phyloP scores from a whole-genome alignment of 2,329 filamentous ascomycete genomes.

The Penicillium sp. region DNA sequence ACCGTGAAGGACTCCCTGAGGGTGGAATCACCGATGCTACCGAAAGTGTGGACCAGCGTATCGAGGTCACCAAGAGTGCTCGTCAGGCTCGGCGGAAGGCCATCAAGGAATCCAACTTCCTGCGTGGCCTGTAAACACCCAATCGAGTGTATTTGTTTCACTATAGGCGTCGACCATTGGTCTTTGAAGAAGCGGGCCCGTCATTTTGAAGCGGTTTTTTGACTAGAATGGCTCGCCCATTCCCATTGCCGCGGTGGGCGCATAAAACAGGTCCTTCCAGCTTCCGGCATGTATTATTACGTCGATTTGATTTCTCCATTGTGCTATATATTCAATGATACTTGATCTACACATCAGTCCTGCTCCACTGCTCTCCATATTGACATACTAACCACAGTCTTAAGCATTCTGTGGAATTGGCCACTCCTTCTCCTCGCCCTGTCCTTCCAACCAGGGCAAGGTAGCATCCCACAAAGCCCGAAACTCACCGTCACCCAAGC shows the following conservation, averaged over 20 bases:
- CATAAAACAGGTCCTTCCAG: conserved; percentile 7
- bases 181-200: conserved; percentile 12
- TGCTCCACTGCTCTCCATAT: background rate
- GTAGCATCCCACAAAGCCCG: conserved; percentile 31
- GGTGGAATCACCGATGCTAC: conserved; percentile 36
- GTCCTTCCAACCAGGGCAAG: conserved; percentile 33
- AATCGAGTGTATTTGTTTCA: conserved; percentile 1
- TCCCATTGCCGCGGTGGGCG: conserved; percentile 8
- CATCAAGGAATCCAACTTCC: conserved; percentile 51
- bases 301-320: conserved; percentile 24
- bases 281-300: conserved; percentile 35
- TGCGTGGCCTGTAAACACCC: conserved; percentile 44
- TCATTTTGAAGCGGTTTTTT: conserved; percentile 3
- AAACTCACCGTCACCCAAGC: conserved; percentile 30
- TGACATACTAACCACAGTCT: background rate
- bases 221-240: conserved; percentile 4
- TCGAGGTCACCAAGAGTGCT: conserved; percentile 47
- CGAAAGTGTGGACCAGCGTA: conserved; percentile 38
- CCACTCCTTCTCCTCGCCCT: conserved; percentile 38
- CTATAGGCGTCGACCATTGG: background rate
- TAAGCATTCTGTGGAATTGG: conserved; percentile 12
- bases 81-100: conserved; percentile 47
- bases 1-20: conserved; percentile 21
- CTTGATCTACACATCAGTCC: conserved; percentile 2
- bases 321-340: conserved; percentile 28